Conservation (phyloP, 345 rosid genomes). For the Adansonia digitata region DNA sequence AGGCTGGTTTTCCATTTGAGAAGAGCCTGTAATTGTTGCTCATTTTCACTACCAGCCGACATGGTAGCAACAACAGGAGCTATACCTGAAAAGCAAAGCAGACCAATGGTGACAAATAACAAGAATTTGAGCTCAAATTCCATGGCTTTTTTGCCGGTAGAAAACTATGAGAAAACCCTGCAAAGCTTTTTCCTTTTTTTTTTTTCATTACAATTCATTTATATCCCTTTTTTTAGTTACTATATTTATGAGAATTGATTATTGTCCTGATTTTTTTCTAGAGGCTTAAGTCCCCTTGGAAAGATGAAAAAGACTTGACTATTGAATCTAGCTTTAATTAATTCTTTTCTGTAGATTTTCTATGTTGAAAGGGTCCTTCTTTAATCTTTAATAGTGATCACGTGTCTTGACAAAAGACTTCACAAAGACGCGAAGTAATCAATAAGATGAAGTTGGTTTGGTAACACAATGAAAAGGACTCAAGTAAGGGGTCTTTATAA, state of each 20-base stretch:
- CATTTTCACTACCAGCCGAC: neutral
- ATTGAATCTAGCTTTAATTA: too few species aligned
- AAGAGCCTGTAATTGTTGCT: constrained; percentile 6
- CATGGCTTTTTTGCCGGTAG: neutral
- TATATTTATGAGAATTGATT: too few species aligned
- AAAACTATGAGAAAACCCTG: neutral
- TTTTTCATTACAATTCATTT: neutral
- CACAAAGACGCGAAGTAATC: too few species aligned
- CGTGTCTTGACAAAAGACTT: too few species aligned
- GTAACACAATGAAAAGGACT: too few species aligned
- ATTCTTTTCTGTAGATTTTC: too few species aligned
- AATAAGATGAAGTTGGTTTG: too few species aligned
- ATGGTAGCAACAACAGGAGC: neutral
- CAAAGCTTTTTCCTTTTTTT: neutral
- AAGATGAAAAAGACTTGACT: too few species aligned
- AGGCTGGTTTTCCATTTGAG: constrained; percentile 22
- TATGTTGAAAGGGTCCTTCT: too few species aligned
- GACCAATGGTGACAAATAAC: neutral
- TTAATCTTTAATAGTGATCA: too few species aligned
- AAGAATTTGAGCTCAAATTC: neutral
- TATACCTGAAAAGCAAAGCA: neutral
- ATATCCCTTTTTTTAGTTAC: neutral
- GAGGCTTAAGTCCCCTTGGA: neutral
- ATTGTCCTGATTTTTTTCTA: neutral
- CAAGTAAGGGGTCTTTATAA: too few species aligned